Evolutionary conservation across 1,284 basidiomycete species (phyloP).

Genomic region (Cutaneotrichosporon dermatis): DNA sequence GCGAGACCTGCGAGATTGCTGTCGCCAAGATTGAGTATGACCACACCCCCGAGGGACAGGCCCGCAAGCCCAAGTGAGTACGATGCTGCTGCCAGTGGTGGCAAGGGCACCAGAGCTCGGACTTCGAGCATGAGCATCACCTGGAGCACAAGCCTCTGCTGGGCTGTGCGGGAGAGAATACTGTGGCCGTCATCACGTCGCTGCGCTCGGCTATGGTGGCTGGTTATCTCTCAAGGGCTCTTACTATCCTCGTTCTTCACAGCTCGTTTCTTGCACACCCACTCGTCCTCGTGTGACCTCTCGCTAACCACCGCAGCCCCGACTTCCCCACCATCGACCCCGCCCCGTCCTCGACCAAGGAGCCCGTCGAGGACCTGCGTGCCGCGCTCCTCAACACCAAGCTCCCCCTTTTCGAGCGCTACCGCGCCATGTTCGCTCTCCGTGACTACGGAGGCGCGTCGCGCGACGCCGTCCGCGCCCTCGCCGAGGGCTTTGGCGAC

Average conservation of each 20-base stretch:
- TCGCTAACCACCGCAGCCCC: constrained; percentile 44
- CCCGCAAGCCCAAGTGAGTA: constrained; percentile 36
- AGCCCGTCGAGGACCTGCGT: constrained; percentile 55
- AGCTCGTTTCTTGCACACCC: no score
- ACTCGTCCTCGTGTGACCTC: no score
- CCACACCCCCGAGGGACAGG: constrained; percentile 54
- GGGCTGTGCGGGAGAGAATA: no score
- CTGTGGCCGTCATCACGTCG: no score
- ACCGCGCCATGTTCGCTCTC: constrained; percentile 97
- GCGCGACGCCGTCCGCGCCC: constrained; percentile 72
- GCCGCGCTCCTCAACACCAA: constrained; percentile 63
- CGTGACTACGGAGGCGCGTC: constrained; percentile 72
- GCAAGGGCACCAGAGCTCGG: no score
- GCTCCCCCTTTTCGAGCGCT: constrained; percentile 83
- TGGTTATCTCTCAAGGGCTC: no score
- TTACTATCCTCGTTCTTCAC: no score
- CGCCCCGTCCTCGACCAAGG: constrained; percentile 59
- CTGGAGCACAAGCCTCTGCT: no score
- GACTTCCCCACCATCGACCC: constrained; percentile 90
- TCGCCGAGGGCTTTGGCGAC: constrained; percentile 83
- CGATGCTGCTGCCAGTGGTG: no score
- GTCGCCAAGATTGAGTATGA: constrained; percentile 94
- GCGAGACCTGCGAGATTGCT: constrained; percentile 97
- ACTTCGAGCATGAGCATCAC: no score
- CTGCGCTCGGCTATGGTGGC: no score